Percentiles rank a stretch among this genome's conserved stretches.
Conservation (phyloP, 805 yeast species). For the Spencermartinsiella europaea region DNA sequence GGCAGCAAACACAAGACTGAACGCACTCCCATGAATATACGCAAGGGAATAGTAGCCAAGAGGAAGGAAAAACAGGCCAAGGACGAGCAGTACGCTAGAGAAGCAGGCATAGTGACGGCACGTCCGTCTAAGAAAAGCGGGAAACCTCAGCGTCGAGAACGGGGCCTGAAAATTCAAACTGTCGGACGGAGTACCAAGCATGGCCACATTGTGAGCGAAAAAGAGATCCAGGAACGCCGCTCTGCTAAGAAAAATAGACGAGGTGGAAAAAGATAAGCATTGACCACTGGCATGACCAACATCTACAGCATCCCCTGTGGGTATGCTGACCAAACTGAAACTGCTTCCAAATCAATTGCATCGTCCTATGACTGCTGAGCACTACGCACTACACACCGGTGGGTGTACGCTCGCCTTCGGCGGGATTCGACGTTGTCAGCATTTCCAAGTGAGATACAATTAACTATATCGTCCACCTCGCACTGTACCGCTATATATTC, state of each 20-base stretch:
- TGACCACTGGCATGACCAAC: too few species aligned
- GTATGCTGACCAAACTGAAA: too few species aligned
- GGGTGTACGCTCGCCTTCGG: too few species aligned
- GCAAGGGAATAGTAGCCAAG: constrained; percentile 74
- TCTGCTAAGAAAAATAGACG: constrained; percentile 3
- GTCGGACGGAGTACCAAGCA: constrained; percentile 75
- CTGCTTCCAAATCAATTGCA: too few species aligned
- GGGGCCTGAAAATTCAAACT: constrained; percentile 72
- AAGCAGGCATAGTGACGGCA: constrained; percentile 86
- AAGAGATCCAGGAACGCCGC: constrained; percentile 48
- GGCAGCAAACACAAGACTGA: constrained; percentile 42
- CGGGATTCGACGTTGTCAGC: too few species aligned
- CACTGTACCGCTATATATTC: too few species aligned
- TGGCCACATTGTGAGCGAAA: constrained; percentile 66
- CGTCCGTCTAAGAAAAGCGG: constrained; percentile 27
- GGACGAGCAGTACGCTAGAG: constrained; percentile 72
- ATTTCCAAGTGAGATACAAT: too few species aligned
- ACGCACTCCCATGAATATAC: constrained; percentile 82
- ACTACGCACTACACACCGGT: too few species aligned
- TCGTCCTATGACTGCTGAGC: too few species aligned
- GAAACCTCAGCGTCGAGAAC: constrained; percentile 51
- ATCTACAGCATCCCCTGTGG: too few species aligned
- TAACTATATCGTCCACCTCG: too few species aligned
- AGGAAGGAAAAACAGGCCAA: constrained; percentile 44
- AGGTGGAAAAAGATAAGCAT: constrained; percentile 4